Percentiles rank a stretch among this genome's conserved stretches.
These are phyloP conservation scores for Pseudonitzschia multistriata DNA, from an alignment of 108 stramenopile genomes.

Conservation along the genomic window DNA sequence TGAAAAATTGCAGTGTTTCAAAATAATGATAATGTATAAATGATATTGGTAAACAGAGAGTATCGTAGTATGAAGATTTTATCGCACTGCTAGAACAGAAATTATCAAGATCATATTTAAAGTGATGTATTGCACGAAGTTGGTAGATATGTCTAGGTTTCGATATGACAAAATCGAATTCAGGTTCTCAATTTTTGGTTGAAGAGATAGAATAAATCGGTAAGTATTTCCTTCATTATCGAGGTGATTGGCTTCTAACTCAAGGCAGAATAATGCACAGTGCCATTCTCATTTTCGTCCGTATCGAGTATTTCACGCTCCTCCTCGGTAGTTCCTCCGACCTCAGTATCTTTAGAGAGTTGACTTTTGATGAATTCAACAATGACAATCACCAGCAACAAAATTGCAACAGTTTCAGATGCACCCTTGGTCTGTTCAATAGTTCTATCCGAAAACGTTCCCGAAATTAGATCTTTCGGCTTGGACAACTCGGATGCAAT, in stretches of 20 bases:
- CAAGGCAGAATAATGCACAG: not conserved
- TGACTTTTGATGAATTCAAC: not conserved
- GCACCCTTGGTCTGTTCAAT: not conserved
- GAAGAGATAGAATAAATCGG: no score
- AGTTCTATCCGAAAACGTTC: conserved; percentile 33
- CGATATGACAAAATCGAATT: no score
- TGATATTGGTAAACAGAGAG: no score
- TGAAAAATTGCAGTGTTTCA: no score
- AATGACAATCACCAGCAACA: not conserved
- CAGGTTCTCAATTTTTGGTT: no score
- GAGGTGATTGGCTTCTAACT: not conserved
- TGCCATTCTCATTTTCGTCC: not conserved
- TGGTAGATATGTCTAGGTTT: no score
- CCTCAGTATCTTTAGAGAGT: not conserved
- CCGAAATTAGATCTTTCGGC: conserved; percentile 50
- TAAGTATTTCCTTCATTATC: not conserved
- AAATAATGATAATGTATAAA: no score
- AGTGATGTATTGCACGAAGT: no score
- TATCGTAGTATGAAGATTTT: no score
- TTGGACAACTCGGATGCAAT: conserved; percentile 49
- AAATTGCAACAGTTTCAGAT: not conserved
- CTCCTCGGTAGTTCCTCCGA: not conserved
- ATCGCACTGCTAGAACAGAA: no score
- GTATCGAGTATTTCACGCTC: not conserved
- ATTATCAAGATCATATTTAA: no score